Base-by-base conservation (phyloP, 495 filamentous ascomycete genomes). In the Hypomontagnella monticulosa region DNA sequence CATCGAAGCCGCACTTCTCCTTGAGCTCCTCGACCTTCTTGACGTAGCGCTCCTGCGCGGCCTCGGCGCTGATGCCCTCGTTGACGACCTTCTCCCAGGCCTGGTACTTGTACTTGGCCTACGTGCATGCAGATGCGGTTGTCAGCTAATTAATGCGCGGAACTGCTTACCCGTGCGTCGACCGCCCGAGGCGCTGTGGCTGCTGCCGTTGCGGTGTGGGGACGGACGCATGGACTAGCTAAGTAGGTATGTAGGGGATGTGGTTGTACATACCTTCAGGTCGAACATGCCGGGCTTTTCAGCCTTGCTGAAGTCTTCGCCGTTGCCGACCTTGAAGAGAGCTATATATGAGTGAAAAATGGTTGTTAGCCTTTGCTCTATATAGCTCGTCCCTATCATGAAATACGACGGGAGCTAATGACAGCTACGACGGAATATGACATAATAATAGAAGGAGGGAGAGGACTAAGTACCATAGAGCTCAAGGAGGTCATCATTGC, bases 101-200 rank as follows among this genome's bases (percentile, higher is more conserved):
- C 33, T 82, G 82, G 80, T 86, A 84, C 83, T 94, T 95, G 63
- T 87, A 87, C 79, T 93, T 94, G 76, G 78, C 86, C 92, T 96
- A 48, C 33, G 18, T 19, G 48, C 33, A 20, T 19, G 19, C 23
- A 15, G 18, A 30, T n/a, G n/a, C n/a, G n/a, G n/a, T n/a, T n/a
- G n/a, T n/a, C n/a, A 8, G 61, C 50, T 42, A 53, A 53, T 16
- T 32, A 50, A n/a, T 34, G 10, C 27, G 49, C 46, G 41, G 10
- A 1, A 14, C 16, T n/a, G n/a, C 7, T n/a, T n/a, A 27, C 15
- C 20, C 33, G 20, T 53, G 36, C 49, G 16, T 19, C 6, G 36
- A 40, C 33, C 6, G 36, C 20, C 33, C 9, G 16, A 33, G 34
- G 40, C 33, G 12, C 14, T 16, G 27, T 40, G 14, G 16, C 32